phyloP scores from a whole-genome alignment of 805 yeast genomes.

The Ogataea minuta region DNA sequence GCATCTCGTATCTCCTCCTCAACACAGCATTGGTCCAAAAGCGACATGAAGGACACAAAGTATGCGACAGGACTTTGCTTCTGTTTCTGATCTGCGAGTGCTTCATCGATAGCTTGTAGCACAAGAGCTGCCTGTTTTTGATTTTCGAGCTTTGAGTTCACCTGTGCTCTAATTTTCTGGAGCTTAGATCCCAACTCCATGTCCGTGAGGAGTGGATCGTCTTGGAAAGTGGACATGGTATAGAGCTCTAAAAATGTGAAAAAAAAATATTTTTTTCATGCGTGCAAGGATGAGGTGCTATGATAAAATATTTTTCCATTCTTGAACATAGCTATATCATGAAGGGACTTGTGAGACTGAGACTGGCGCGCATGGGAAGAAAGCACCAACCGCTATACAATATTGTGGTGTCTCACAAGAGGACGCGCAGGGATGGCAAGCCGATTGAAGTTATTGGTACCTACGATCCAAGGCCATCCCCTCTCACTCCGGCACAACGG shows the following conservation, averaged over 20 bases:
- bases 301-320: not conserved
- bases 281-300: constrained; percentile 11
- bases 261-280: constrained; percentile 10
- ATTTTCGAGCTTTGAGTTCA: constrained; percentile 76
- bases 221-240: constrained; percentile 11
- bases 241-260: constrained; percentile 1
- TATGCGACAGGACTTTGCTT: constrained; percentile 73
- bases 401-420: constrained; percentile 79
- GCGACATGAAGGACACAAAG: constrained; percentile 76
- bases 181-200: constrained; percentile 62
- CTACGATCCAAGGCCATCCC: constrained; percentile 78
- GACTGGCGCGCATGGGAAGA: constrained; percentile 92
- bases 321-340: constrained; percentile 24
- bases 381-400: constrained; percentile 84
- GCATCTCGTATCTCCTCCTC: constrained; percentile 53
- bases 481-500: constrained; percentile 60
- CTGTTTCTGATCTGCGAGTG: constrained; percentile 64
- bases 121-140: constrained; percentile 84
- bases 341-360: constrained; percentile 78
- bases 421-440: constrained; percentile 76
- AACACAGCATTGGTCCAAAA: constrained; percentile 72
- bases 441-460: constrained; percentile 97
- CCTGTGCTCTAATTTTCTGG: constrained; percentile 66
- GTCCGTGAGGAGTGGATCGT: constrained; percentile 10
- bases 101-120: constrained; percentile 87